Conservation (phyloP, 2,329 filamentous ascomycete species). For the Phaeosphaeriaceae sp. region DNA sequence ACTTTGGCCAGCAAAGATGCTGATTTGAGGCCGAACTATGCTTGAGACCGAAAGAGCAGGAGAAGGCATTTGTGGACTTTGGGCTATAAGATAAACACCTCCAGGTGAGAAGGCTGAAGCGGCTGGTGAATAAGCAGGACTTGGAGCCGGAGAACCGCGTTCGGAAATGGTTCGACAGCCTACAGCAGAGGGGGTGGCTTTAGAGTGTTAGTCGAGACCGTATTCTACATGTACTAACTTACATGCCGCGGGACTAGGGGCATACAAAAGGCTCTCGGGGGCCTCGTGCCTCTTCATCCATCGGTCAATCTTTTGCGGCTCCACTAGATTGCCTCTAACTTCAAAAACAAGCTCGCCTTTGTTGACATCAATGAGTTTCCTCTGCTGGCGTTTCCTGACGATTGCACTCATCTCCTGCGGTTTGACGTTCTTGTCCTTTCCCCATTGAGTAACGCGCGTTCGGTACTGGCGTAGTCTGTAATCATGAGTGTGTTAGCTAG, state of each 20-base stretch:
- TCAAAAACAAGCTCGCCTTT: slow-evolving; percentile 15
- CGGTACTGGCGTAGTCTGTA: slow-evolving; percentile 15
- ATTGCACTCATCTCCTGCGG: slow-evolving; percentile 29
- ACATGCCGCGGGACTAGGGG: slow-evolving; percentile 25
- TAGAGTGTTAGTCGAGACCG: slow-evolving; percentile 7
- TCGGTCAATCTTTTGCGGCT: too few species aligned
- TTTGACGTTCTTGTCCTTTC: slow-evolving; percentile 28
- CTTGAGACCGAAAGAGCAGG: slow-evolving; percentile 24
- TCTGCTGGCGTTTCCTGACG: slow-evolving; percentile 24
- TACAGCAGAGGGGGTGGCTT: slow-evolving; percentile 26
- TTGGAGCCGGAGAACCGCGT: slow-evolving; percentile 13
- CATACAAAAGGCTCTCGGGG: slow-evolving; percentile 17
- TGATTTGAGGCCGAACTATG: slow-evolving; percentile 17
- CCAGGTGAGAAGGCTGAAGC: slow-evolving; percentile 6
- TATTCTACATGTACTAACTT: slow-evolving; percentile 7
- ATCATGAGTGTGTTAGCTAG: not conserved
- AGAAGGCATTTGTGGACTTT: slow-evolving; percentile 14
- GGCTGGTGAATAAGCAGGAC: slow-evolving; percentile 10
- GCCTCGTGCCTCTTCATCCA: slow-evolving; percentile 28
- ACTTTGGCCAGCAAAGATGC: slow-evolving; percentile 23
- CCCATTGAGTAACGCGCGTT: slow-evolving; percentile 22
- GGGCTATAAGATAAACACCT: slow-evolving; percentile 1
- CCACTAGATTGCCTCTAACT: slow-evolving; percentile 19
- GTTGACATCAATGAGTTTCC: slow-evolving; percentile 22
- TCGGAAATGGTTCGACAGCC: slow-evolving; percentile 22